These are phyloP conservation scores for Colletotrichum neosansevieriae DNA, from an alignment of 2,329 filamentous ascomycete genomes.

Conservation along the genomic window DNA sequence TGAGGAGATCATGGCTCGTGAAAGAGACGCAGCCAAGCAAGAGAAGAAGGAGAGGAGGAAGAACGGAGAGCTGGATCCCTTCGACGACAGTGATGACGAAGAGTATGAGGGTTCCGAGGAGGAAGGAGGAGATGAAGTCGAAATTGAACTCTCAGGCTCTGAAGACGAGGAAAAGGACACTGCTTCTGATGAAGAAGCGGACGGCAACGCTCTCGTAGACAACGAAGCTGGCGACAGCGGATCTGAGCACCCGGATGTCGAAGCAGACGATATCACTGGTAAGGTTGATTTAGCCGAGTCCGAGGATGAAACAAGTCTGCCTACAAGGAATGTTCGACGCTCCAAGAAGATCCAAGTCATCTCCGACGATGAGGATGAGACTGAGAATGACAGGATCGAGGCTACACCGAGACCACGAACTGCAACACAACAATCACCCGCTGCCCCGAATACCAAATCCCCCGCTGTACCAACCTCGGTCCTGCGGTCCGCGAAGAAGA, in stretches of 20 bases:
- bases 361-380: slow-evolving; percentile 74
- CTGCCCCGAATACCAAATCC: slow-evolving; percentile 57
- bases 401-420: slow-evolving; percentile 64
- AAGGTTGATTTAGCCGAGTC: slow-evolving; percentile 47
- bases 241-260: slow-evolving; percentile 45
- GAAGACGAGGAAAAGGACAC: slow-evolving; percentile 50
- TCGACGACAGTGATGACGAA: slow-evolving; percentile 68
- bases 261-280: slow-evolving; percentile 43
- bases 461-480: slow-evolving; percentile 72
- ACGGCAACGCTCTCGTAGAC: slow-evolving; percentile 51
- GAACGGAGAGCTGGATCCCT: slow-evolving; percentile 62
- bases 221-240: slow-evolving; percentile 58
- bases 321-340: slow-evolving; percentile 58
- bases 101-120: slow-evolving; percentile 57
- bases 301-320: slow-evolving; percentile 55
- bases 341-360: slow-evolving; percentile 67
- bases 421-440: slow-evolving; percentile 55
- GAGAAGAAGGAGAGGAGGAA: slow-evolving; percentile 60
- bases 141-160: slow-evolving; percentile 59
- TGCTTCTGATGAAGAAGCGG: slow-evolving; percentile 49
- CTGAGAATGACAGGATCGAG: slow-evolving; percentile 52
- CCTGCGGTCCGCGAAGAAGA: slow-evolving; percentile 76
- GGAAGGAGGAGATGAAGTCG: slow-evolving; percentile 54
- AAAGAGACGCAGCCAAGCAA: slow-evolving; percentile 80
- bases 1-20: slow-evolving; percentile 80